Base-by-base conservation (phyloP, 2,329 filamentous ascomycete genomes). In the Paecilomyces niveus region DNA sequence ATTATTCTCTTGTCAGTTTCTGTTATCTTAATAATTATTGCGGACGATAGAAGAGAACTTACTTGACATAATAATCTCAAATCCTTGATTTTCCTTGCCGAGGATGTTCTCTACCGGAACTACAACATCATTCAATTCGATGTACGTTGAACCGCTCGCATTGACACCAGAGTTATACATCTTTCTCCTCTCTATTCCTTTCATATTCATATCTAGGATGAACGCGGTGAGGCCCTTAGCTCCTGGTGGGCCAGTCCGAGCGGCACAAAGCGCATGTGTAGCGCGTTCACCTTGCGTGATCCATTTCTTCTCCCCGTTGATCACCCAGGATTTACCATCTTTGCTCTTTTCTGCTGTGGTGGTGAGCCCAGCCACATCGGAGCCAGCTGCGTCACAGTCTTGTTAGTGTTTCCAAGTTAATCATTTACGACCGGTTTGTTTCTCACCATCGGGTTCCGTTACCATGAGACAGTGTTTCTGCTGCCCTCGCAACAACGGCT, bases 41-140 rank as follows among this genome's bases (percentile, higher is more conserved):
- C 11, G 33, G 33, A 39, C 10, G 11, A n/a, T n/a, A 13, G 11
- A 15, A 5, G 11, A 39, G 5, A n/a, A 64, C 67, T 62, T 66
- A 73, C 80, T 89, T 45, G 84, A 86, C 86, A 89, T 89, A 67
- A 89, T 83, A 64, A 89, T 88, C 54, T 79, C 80, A 83, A 91
- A 90, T 0, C 88, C 88, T 68, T 82, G 76, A 32, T 88, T 88
- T 70, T 90, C 88, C 24, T 79, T 66, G 1, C 88, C 88, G 54
- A 91, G 84, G 8, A 90, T 72, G 65, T 91, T 89, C 67, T 84
- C 82, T 0, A 83, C 80, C 0, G 88, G 88, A 0, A 92, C 88
- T 59, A 83, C 80, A 2, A 90, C 88, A 56, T 90, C 86, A 62
- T 90, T 87, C 1, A 92, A 78, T 68, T 89, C 86, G 63, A 91